Evolutionary conservation across 192 early-diverging fungal species (phyloP), one percentile per base, ranked within the genome.

Genomic region (Coemansia sp.): DNA sequence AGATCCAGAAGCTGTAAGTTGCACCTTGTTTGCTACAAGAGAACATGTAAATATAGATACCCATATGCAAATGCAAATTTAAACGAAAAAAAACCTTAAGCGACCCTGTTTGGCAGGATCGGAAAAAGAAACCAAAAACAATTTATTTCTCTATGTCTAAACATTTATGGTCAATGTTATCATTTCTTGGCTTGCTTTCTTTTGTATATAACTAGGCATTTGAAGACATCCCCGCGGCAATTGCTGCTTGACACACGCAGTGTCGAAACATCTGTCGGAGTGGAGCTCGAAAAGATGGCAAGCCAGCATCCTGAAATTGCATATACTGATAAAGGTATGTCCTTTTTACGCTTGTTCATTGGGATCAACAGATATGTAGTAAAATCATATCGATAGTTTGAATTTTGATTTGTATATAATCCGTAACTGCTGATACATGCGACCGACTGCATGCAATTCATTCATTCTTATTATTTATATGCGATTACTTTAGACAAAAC

Each of bases 1-100:
- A 68, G 7, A 5, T 80, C 6, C 72, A 75, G 55, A 48, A 45
- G 45, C 56, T 80, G 77, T 80, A 71, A 59, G 77, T 58, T 25
- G 22, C 22, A 25, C 22, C 22, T 25, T 25, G 22, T 25, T 25
- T 25, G 22, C 22, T 25, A 25, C 22, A 25, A 25, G 22, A 25
- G 22, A 25, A 25, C 1, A 25, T 25, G 22, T 25, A 25, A 1
- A 25, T 25, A 25, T 25, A 25, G 22, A 25, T 25, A 25, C 22
- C 0, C 22, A 25, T 25, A 25, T 25, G 1, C 22, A 25, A 25
- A 25, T 25, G 22, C 22, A 25, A 25, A 25, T 25, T 0, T 25
- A 25, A 25, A 25, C 22, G 22, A 25, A 25, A 25, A 25, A 25
- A 25, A 25, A 25, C 22, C 22, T 25, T 25, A 25, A 25, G 22